These are phyloP conservation scores for Phytophthora tentaculata DNA, from an alignment of 352 stramenopile genomes.

Conservation along the genomic window DNA sequence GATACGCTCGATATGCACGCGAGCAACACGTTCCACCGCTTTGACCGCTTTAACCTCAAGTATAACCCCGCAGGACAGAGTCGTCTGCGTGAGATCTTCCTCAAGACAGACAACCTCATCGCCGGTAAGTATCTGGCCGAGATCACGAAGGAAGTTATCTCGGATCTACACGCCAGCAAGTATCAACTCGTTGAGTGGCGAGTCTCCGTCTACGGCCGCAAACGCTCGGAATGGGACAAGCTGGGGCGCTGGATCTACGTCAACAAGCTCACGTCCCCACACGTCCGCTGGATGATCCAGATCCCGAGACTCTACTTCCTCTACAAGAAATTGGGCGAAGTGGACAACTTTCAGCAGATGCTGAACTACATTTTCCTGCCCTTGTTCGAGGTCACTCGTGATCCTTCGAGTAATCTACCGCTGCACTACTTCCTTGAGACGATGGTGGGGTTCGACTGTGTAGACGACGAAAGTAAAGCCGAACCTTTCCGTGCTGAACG, in stretches of 20 bases:
- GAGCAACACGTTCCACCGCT: constrained; percentile 99
- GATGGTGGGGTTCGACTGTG: constrained; percentile 98
- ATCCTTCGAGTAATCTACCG: constrained; percentile 92
- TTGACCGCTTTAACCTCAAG: constrained; percentile 99
- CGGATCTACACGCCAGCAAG: constrained; percentile 89
- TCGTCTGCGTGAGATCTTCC: constrained; percentile 97
- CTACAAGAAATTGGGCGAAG: constrained; percentile 93
- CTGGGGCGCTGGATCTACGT: constrained; percentile 97
- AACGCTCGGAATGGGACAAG: constrained; percentile 96
- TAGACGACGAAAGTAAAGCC: constrained; percentile 98
- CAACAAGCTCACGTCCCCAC: constrained; percentile 91
- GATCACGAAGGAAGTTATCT: constrained; percentile 95
- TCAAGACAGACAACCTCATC: constrained; percentile 99
- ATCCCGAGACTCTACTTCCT: constrained; percentile 97
- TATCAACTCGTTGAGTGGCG: constrained; percentile 96
- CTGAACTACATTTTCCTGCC: constrained; percentile 98
- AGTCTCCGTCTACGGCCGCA: constrained; percentile 94
- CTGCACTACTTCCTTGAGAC: constrained; percentile 94
- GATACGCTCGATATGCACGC: constrained; percentile 99
- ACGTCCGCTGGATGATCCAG: constrained; percentile 99
- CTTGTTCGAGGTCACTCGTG: constrained; percentile 97
- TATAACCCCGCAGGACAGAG: constrained; percentile 97
- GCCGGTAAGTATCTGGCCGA: constrained; percentile 95
- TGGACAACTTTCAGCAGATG: constrained; percentile 98
- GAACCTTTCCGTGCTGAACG: constrained; percentile 86